Evolutionary conservation across 202 grass and related monocot genomes (phyloP).

Genomic region (Panicum hallii): DNA sequence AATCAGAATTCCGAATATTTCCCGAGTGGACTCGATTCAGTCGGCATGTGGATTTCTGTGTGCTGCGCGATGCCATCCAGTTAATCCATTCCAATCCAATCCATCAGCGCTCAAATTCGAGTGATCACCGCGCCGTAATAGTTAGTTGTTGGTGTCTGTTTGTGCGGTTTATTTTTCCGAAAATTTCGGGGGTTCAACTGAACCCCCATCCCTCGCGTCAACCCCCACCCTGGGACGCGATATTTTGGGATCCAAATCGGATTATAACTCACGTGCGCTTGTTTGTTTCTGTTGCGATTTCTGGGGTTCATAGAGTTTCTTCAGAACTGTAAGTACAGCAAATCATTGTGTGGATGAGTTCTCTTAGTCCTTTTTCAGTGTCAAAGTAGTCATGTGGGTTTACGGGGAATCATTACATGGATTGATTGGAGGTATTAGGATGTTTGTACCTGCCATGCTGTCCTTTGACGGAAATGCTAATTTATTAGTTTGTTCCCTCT

Average conservation of each 20-base stretch:
- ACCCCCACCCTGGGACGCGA: neutral
- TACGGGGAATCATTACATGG: conserved; percentile 25
- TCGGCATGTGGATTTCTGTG: neutral
- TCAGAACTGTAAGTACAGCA: neutral
- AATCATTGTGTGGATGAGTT: conserved; percentile 35
- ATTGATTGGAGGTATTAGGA: conserved; percentile 32
- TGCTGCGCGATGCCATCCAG: neutral
- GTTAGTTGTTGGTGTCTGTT: neutral
- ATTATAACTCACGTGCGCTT: neutral
- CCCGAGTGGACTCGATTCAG: neutral
- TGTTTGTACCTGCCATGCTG: conserved; percentile 2
- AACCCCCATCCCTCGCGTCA: neutral
- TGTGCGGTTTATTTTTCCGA: neutral
- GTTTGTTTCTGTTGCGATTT: neutral
- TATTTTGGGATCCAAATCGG: conserved; percentile 21
- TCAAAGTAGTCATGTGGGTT: neutral
- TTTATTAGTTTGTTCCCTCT: neutral
- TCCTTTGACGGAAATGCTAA: conserved; percentile 35
- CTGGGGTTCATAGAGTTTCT: neutral
- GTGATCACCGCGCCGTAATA: neutral
- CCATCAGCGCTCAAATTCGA: neutral
- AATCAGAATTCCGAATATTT: neutral
- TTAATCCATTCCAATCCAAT: neutral
- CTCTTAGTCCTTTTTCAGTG: neutral
- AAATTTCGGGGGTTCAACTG: neutral